Evolutionary conservation across 1,139 yeast genomes (phyloP).

Genomic region (Saccharomycopsis hybrid): DNA sequence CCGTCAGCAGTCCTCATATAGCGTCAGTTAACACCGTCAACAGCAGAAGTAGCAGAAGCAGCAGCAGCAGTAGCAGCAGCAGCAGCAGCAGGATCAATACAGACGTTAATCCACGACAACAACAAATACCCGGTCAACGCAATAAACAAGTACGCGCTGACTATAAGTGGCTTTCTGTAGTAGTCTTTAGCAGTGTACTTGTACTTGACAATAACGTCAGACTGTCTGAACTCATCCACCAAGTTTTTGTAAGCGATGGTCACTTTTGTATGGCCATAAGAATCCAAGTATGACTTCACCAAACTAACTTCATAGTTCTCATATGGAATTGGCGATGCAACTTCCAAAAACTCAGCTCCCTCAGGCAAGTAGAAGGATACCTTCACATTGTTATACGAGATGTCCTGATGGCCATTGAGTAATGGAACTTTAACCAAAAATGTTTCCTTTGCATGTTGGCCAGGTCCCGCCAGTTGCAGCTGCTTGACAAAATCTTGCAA

Average conservation of each 20-base stretch:
- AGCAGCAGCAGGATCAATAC: slow-evolving; percentile 24
- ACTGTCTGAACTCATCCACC: slow-evolving; percentile 60
- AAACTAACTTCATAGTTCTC: slow-evolving; percentile 32
- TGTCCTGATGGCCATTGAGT: slow-evolving; percentile 64
- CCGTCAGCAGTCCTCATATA: too few relatives aligned
- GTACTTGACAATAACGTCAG: slow-evolving; percentile 58
- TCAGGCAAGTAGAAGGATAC: slow-evolving; percentile 78
- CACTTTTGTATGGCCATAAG: slow-evolving; percentile 78
- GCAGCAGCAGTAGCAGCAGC: too few relatives aligned
- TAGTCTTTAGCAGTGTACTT: slow-evolving; percentile 48
- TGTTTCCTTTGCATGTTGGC: slow-evolving; percentile 38
- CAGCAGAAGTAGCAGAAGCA: too few relatives aligned
- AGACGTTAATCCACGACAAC: slow-evolving; percentile 37
- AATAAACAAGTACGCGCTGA: slow-evolving; percentile 57
- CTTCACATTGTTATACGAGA: slow-evolving; percentile 58
- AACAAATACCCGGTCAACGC: slow-evolving; percentile 56
- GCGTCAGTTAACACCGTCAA: too few relatives aligned
- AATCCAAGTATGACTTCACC: slow-evolving; percentile 69
- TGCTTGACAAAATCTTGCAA: slow-evolving; percentile 47
- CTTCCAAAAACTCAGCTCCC: slow-evolving; percentile 61
- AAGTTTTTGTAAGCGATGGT: slow-evolving; percentile 55
- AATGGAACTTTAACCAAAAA: slow-evolving; percentile 66
- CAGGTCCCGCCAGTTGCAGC: too few relatives aligned
- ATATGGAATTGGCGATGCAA: slow-evolving; percentile 51
- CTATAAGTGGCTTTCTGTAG: slow-evolving; percentile 58